phyloP scores from a whole-genome alignment of 2,329 filamentous ascomycete genomes.

The Botrytis elliptica region DNA sequence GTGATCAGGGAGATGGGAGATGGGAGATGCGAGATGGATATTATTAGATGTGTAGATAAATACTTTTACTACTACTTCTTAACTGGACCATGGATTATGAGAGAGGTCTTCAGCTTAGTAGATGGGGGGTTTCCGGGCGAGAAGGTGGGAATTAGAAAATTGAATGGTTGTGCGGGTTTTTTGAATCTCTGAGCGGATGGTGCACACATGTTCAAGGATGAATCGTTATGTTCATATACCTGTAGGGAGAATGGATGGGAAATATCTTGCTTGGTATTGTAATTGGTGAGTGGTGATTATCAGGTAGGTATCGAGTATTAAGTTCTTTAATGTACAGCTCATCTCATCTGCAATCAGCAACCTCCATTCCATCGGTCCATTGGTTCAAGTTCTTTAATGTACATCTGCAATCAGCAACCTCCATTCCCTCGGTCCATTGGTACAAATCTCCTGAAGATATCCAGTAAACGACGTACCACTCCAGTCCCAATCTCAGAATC shows the following conservation, averaged over 20 bases:
- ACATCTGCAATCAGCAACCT: not conserved
- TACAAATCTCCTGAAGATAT: not conserved
- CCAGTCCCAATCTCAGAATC: not conserved
- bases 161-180: not conserved
- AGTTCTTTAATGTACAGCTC: too few relatives aligned
- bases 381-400: not conserved
- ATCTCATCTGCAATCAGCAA: too few relatives aligned
- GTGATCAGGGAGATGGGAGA: too few relatives aligned
- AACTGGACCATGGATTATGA: not conserved
- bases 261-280: too few relatives aligned
- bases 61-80: not conserved
- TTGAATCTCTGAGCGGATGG: not conserved
- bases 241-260: not conserved
- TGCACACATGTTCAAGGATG: accelerated
- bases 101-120: not conserved
- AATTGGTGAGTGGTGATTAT: not conserved
- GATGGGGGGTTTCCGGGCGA: not conserved
- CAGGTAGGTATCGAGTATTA: too few relatives aligned
- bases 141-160: not conserved
- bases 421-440: not conserved
- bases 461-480: not conserved
- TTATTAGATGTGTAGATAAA: too few relatives aligned
- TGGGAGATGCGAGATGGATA: too few relatives aligned
- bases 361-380: too few relatives aligned
- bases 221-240: not conserved